These are phyloP conservation scores for Purpureocillium lavendulum DNA, from an alignment of 2,329 filamentous ascomycete species.

Conservation along the genomic window DNA sequence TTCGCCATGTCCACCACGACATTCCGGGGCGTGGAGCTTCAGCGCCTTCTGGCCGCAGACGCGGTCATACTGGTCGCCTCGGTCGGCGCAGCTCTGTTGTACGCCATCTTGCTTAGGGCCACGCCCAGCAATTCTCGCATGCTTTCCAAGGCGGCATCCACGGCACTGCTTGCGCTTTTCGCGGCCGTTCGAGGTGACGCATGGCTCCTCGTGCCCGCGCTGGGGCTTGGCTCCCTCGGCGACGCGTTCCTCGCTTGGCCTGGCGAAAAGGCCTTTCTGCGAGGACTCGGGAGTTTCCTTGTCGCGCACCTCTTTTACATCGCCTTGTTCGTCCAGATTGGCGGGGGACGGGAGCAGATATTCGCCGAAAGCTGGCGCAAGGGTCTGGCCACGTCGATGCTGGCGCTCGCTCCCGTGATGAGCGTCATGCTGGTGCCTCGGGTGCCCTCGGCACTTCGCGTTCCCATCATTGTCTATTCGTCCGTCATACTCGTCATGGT, in stretches of 20 bases:
- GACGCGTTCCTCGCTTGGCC: slow-evolving; percentile 27
- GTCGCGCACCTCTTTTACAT: slow-evolving; percentile 24
- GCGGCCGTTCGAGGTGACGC: slow-evolving; percentile 9
- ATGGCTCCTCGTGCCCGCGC: slow-evolving; percentile 15
- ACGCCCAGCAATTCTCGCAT: slow-evolving; percentile 18
- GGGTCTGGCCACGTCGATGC: slow-evolving; percentile 9
- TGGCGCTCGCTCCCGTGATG: slow-evolving; percentile 17
- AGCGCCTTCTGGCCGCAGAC: neutral
- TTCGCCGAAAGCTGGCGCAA: slow-evolving; percentile 8
- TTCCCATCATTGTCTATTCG: slow-evolving; percentile 23
- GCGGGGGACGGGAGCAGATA: slow-evolving; percentile 6
- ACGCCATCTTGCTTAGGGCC: slow-evolving; percentile 10
- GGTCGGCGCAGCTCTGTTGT: slow-evolving; percentile 9
- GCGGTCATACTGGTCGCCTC: slow-evolving; percentile 4
- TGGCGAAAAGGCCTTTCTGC: slow-evolving; percentile 20
- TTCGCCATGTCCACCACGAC: no score
- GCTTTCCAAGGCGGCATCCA: slow-evolving; percentile 20
- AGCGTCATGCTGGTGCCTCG: slow-evolving; percentile 16
- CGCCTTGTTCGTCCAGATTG: slow-evolving; percentile 13
- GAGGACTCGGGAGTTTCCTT: slow-evolving; percentile 24
- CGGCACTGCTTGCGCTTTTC: slow-evolving; percentile 18
- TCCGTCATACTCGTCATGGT: slow-evolving; percentile 22
- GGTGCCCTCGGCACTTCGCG: slow-evolving; percentile 12
- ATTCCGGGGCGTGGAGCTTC: neutral
- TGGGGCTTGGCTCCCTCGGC: slow-evolving; percentile 22